phyloP scores from a whole-genome alignment of 148 eudicot genomes.

The Dianthus caryophyllus region DNA sequence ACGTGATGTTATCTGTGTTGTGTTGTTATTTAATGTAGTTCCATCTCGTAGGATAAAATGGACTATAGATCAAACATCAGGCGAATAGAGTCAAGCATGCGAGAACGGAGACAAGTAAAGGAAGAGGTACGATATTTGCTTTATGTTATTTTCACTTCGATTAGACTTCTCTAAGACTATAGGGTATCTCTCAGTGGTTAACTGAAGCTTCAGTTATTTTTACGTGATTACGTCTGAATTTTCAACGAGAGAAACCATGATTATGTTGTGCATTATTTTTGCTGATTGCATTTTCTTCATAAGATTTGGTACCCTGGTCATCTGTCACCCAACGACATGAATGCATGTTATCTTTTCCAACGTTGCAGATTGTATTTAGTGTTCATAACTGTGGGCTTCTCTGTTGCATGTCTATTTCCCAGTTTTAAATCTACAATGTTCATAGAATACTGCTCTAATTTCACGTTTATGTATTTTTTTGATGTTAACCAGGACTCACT shows the following conservation, averaged over 20 bases:
- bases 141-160: not conserved
- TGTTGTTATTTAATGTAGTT: not conserved
- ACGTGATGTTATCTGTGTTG: not conserved
- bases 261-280: not conserved
- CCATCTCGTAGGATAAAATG: conserved; percentile 36
- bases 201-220: not conserved
- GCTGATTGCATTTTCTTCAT: not conserved
- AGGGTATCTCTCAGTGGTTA: not conserved
- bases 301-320: not conserved
- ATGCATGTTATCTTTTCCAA: conserved; percentile 7
- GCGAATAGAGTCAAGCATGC: conserved; percentile 40
- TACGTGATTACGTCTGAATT: not conserved
- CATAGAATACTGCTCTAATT: not conserved
- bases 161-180: not conserved
- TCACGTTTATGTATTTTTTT: conserved; percentile 11
- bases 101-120: conserved; percentile 34
- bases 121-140: conserved; percentile 39
- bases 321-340: not conserved
- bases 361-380: not conserved
- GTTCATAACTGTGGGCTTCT: not conserved
- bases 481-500: conserved; percentile 45
- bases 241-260: not conserved
- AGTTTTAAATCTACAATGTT: not conserved
- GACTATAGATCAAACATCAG: conserved; percentile 44
- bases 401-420: not conserved